A percentile compares a stretch with the other conserved stretches of the same genome.
These are phyloP conservation scores for Penstemon eatonii DNA, from an alignment of 257 asterid genomes.

Conservation along the genomic window DNA sequence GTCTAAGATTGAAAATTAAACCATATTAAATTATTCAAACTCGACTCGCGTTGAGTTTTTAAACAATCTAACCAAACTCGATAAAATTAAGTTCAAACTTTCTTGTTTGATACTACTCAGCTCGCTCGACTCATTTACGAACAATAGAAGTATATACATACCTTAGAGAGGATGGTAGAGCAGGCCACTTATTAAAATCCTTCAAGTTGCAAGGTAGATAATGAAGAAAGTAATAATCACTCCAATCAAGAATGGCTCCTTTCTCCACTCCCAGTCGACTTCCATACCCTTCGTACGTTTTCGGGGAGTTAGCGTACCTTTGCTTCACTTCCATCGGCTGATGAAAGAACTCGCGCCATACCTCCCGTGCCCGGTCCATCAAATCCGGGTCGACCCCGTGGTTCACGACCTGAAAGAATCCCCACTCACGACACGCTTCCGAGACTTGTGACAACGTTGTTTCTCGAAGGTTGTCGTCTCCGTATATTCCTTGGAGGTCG, in stretches of 20 bases:
- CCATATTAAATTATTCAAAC: too few relatives aligned
- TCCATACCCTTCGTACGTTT: conserved; percentile 87
- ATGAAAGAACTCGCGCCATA: conserved; percentile 72
- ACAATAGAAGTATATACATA: background rate
- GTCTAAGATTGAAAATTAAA: too few relatives aligned
- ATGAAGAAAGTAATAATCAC: conserved; percentile 85
- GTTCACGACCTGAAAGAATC: conserved; percentile 79
- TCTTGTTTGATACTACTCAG: too few relatives aligned
- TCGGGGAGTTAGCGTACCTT: conserved; percentile 62
- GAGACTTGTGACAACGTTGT: conserved; percentile 34
- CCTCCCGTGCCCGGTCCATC: conserved; percentile 60
- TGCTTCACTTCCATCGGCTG: conserved; percentile 70
- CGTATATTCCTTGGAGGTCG: conserved; percentile 42
- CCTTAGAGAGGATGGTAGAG: conserved; percentile 64
- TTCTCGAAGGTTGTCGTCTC: conserved; percentile 1
- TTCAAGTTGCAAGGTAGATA: conserved; percentile 61
- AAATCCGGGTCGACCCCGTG: conserved; percentile 65
- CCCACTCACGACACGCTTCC: conserved; percentile 72
- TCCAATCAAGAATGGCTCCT: conserved; percentile 90
- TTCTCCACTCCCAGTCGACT: conserved; percentile 79
- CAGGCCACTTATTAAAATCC: conserved; percentile 78
- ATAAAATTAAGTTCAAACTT: too few relatives aligned
- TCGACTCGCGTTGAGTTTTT: too few relatives aligned
- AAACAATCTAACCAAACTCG: too few relatives aligned
- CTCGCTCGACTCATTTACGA: too few relatives aligned